Percentiles rank a stretch among this genome's conserved stretches.
These are phyloP conservation scores for Cardamine chenopodiifolia DNA, from an alignment of 345 rosid species.

Conservation along the genomic window DNA sequence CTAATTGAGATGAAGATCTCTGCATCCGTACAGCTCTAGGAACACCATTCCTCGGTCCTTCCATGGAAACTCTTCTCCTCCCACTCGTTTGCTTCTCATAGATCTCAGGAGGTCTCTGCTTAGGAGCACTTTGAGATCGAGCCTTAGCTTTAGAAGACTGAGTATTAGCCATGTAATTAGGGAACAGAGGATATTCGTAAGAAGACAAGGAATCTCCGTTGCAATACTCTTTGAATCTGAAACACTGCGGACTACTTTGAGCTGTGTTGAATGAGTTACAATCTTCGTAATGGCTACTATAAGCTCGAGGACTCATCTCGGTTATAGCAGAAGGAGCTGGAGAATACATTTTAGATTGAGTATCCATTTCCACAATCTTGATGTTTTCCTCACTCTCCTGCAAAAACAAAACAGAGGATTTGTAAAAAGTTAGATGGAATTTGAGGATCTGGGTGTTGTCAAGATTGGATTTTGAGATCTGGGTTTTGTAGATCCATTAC, in stretches of 20 bases:
- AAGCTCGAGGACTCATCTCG: conserved; percentile 74
- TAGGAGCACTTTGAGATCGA: conserved; percentile 83
- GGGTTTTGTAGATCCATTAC: conserved; percentile 49
- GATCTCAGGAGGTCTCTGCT: conserved; percentile 69
- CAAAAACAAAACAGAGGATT: conserved; percentile 24
- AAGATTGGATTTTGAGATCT: conserved; percentile 41
- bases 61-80: conserved; percentile 64
- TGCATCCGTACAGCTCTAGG: conserved; percentile 83
- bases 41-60: conserved; percentile 63
- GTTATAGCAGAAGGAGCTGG: conserved; percentile 69
- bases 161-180: conserved; percentile 90
- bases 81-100: conserved; percentile 70
- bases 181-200: conserved; percentile 66
- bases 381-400: conserved; percentile 79
- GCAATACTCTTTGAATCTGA: conserved; percentile 40
- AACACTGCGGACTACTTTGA: conserved; percentile 70
- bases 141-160: conserved; percentile 76
- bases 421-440: background rate
- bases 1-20: conserved; percentile 81
- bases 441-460: conserved; percentile 23
- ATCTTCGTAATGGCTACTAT: conserved; percentile 80
- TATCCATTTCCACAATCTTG: conserved; percentile 87
- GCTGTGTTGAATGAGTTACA: conserved; percentile 57
- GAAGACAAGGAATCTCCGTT: conserved; percentile 57
- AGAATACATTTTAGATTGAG: conserved; percentile 51